Conservation (phyloP, 768 basidiomycete species). For the Pleurotus salmoneostramineus region DNA sequence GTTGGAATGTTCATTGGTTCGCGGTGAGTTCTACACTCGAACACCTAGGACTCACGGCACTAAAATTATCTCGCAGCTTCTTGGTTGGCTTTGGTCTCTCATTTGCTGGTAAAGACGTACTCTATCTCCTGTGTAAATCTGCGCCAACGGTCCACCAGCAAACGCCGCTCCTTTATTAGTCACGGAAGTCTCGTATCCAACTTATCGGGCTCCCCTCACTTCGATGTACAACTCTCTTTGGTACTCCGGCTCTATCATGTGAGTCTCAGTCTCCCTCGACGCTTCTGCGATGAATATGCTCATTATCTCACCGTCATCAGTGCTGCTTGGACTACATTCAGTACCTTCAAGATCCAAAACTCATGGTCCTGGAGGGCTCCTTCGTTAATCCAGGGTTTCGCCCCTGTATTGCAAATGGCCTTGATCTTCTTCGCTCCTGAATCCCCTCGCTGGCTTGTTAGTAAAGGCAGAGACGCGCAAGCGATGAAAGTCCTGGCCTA, state of each 20-base stretch:
- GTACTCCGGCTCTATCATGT: slow-evolving; percentile 82
- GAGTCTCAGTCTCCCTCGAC: slow-evolving; percentile 18
- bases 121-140: neutral
- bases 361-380: slow-evolving; percentile 88
- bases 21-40: slow-evolving; percentile 27
- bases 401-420: slow-evolving; percentile 61
- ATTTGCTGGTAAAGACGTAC: slow-evolving; percentile 35
- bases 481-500: slow-evolving; percentile 69
- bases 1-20: slow-evolving; percentile 68
- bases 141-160: slow-evolving; percentile 23
- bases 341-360: slow-evolving; percentile 64
- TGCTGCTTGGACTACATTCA: slow-evolving; percentile 84
- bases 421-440: slow-evolving; percentile 75
- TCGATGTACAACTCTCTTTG: slow-evolving; percentile 82
- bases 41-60: neutral
- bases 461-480: slow-evolving; percentile 66
- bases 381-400: slow-evolving; percentile 66
- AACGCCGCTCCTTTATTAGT: slow-evolving; percentile 82
- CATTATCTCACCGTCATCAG: slow-evolving; percentile 21
- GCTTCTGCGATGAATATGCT: neutral
- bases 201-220: slow-evolving; percentile 76
- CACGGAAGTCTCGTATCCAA: slow-evolving; percentile 80
- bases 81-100: slow-evolving; percentile 63
- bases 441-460: slow-evolving; percentile 80
- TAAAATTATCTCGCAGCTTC: slow-evolving; percentile 29